phyloP scores from a whole-genome alignment of 805 yeast genomes.

The Myxozyma monticola region DNA sequence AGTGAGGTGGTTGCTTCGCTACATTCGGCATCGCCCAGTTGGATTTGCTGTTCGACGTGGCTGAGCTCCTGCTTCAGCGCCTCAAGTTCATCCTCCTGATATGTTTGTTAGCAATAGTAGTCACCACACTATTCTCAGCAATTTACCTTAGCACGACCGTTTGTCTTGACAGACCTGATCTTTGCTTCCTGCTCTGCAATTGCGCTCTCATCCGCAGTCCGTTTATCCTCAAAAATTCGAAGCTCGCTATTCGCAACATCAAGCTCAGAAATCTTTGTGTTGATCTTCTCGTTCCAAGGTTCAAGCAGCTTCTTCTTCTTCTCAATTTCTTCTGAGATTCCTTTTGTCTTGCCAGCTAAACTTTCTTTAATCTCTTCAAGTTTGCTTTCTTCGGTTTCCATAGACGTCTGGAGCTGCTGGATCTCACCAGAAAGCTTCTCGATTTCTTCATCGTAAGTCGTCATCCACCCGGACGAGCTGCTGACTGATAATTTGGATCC shows the following conservation, averaged over 20 bases:
- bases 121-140: too few species aligned
- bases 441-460: conserved; percentile 48
- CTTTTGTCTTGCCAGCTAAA: conserved; percentile 72
- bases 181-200: conserved; percentile 47
- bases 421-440: conserved; percentile 49
- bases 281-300: conserved; percentile 77
- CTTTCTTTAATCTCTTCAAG: conserved; percentile 64
- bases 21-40: conserved; percentile 59
- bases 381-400: conserved; percentile 54
- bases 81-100: conserved; percentile 46
- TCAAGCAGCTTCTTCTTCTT: conserved; percentile 63
- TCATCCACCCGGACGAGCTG: conserved; percentile 50
- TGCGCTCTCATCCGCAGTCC: conserved; percentile 47
- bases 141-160: conserved; percentile 47
- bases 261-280: conserved; percentile 61
- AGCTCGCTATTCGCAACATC: conserved; percentile 65
- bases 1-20: conserved; percentile 50
- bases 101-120: not conserved
- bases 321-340: conserved; percentile 64
- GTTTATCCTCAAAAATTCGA: conserved; percentile 55
- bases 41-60: conserved; percentile 55
- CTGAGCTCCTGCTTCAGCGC: conserved; percentile 51
- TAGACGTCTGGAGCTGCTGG: conserved; percentile 45
- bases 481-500: conserved; percentile 48
- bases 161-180: conserved; percentile 48